Base-by-base conservation (phyloP, 2,329 filamentous ascomycete genomes). In the Claviceps digitariae region DNA sequence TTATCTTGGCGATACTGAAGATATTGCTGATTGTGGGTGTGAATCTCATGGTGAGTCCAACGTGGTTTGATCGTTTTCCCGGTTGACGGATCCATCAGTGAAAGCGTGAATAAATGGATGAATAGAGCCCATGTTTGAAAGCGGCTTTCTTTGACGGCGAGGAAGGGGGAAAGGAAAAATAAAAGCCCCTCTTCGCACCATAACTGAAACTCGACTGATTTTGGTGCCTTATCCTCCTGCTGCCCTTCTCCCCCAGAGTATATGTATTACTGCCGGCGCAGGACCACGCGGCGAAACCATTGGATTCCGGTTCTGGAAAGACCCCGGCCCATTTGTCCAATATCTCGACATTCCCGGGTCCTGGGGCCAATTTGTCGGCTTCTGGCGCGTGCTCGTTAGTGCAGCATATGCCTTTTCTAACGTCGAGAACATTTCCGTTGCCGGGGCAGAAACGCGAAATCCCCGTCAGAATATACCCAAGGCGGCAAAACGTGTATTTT, bases 301-400 rank as follows among this genome's bases (percentile, higher is more conserved):
- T 46, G 81, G 83, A 17, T 79, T 74, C 21, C 72, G 72, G 44
- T 82, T 78, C 68, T 84, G 81, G 80, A 68, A 74, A 56, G 67
- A 78, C 36, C 77, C 77, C 0, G 77, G 77, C 5, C 77, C 78
- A 0, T 78, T 77, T 64, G 64, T 62, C 6, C 58, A 62, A 38
- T 62, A 69, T 54, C 69, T 74, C 52, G 74, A 73, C 44, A 75
- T 77, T 63, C 72, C 73, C 50, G 75, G 76, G 36, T 72, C 77
- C 52, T 70, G 69, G 47, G 68, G 70, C 43, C 76, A 76, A 25
- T 78, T 79, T 59, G 73, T 77, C 43, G 71, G 60, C 23, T 60
- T 62, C 55, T 74, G 9, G 74, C 74, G 27, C 17, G 58, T 58
- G 20, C 53, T 61, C 29, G 53, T 54, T 40, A 57, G 54, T 50